Conservation (phyloP, 495 filamentous ascomycete genomes). For the Sordaria brevicollis region DNA sequence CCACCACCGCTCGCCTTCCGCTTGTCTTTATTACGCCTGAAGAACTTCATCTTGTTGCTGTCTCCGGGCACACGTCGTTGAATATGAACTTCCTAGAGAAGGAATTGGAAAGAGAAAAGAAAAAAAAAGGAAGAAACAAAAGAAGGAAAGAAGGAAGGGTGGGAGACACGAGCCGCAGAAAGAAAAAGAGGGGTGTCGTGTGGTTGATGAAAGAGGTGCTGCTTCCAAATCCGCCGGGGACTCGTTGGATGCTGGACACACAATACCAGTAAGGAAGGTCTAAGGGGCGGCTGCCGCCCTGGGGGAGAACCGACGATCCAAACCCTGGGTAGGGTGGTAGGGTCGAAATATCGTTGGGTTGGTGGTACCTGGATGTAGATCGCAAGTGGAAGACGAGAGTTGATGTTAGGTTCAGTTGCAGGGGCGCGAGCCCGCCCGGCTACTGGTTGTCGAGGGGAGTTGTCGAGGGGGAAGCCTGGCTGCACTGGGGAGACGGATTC, state of each 20-base stretch:
- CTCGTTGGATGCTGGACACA: background rate
- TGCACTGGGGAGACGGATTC: background rate
- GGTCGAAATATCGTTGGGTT: background rate
- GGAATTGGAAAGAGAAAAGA: background rate
- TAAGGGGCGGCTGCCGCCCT: background rate
- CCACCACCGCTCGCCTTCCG: conserved; percentile 8
- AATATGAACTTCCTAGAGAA: background rate
- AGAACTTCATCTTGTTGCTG: conserved; percentile 29
- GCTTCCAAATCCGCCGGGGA: background rate
- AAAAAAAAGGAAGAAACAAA: background rate
- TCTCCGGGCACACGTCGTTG: background rate
- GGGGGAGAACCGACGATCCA: background rate
- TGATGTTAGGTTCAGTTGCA: background rate
- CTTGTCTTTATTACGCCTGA: conserved; percentile 26
- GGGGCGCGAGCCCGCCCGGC: background rate
- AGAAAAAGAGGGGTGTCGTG: background rate
- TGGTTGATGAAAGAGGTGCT: background rate
- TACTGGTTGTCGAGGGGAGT: background rate
- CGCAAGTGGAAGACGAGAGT: background rate
- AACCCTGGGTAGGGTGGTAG: background rate
- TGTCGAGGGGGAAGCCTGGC: background rate
- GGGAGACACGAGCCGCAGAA: background rate
- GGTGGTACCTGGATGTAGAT: background rate
- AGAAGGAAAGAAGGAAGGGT: conserved; percentile 1
- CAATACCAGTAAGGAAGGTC: too few species aligned